These are phyloP conservation scores for Neonothopanus nambi DNA, from an alignment of 1,284 basidiomycete species.

Conservation along the genomic window DNA sequence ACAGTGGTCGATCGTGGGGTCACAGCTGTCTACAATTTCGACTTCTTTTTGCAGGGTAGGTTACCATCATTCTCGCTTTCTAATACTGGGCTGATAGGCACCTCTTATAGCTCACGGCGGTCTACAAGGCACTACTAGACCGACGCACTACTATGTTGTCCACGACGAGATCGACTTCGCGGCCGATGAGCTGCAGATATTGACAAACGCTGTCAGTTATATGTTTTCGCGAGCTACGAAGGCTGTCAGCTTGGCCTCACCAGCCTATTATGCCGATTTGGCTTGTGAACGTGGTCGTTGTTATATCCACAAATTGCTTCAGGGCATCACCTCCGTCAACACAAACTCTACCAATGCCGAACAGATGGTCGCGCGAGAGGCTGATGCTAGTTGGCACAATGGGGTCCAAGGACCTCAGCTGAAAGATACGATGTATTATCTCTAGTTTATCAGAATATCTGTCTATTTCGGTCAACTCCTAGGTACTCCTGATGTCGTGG, in stretches of 20 bases:
- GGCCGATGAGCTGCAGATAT: conserved; percentile 63
- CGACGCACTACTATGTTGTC: conserved; percentile 78
- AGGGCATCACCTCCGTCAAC: conserved; percentile 45
- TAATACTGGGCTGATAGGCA: not conserved
- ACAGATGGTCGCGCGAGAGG: conserved; percentile 55
- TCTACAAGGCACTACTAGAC: conserved; percentile 63
- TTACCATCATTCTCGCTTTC: conserved; percentile 2
- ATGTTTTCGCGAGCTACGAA: conserved; percentile 80
- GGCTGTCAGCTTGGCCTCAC: conserved; percentile 76
- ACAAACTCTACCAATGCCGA: conserved; percentile 35
- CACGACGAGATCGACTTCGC: conserved; percentile 71
- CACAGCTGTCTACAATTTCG: conserved; percentile 72
- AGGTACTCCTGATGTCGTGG: too few relatives aligned
- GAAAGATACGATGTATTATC: conserved; percentile 72
- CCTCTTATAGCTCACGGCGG: conserved; percentile 55
- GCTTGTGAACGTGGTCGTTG: conserved; percentile 78
- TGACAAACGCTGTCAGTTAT: conserved; percentile 68
- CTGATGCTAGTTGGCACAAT: conserved; percentile 51
- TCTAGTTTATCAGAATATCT: conserved; percentile 49
- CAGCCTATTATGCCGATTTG: conserved; percentile 76
- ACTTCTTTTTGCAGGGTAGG: conserved; percentile 70
- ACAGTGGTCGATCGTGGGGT: conserved; percentile 75
- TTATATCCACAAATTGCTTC: conserved; percentile 66
- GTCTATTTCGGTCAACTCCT: too few relatives aligned
- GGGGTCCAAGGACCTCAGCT: conserved; percentile 53